Base-by-base conservation (phyloP, 208 protist genomes). In the Trypanosoma lewisi region DNA sequence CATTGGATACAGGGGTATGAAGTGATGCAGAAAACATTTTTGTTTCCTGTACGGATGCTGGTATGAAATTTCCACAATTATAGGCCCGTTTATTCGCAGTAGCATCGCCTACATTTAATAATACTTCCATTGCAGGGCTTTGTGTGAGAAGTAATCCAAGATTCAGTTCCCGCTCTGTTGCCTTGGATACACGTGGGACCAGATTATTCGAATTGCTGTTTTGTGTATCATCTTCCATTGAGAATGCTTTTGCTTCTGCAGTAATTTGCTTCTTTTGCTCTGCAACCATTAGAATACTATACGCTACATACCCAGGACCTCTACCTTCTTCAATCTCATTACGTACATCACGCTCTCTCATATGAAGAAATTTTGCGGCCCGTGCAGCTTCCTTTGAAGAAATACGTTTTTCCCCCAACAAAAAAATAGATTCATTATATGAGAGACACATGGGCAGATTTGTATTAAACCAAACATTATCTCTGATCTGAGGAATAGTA, bases 401-500 rank as follows among this genome's bases (percentile, higher is more conserved):
- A 42, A 93, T 85, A 68, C 83, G 82, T 44, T 92, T 80, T 48
- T 91, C 78, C 60, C 83, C 72, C 39, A 67, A 67, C 49, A 61
- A 75, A 63, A 91, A 87, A 34, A 90, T 73, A 36, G 85, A 80
- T 72, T 89, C 81, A 63, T 73, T 82, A 70, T 85, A 90, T 16
- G 78, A 78, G 47, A 97, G 80, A 54, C 89, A 85, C 52, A 82
- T 66, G 12, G 93, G 93, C 33, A 97, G 76, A 31, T 88, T 78
- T 21, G 68, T 66, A 60, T 88, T 83, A 71, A 97, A 97, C 93
- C 90, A 97, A 23, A 55, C 59, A 69, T 94, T 87, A 48, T 94
- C 86, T n/a, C 87, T 79, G 28, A 97, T 96, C 59, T 97, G 87
- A 21, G 86, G 77, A 19, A 97, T 80, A 16, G 93, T 96, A 6